These are phyloP conservation scores for Cutaneotrichosporon spelunceum DNA, from an alignment of 1,284 basidiomycete species.

Conservation along the genomic window DNA sequence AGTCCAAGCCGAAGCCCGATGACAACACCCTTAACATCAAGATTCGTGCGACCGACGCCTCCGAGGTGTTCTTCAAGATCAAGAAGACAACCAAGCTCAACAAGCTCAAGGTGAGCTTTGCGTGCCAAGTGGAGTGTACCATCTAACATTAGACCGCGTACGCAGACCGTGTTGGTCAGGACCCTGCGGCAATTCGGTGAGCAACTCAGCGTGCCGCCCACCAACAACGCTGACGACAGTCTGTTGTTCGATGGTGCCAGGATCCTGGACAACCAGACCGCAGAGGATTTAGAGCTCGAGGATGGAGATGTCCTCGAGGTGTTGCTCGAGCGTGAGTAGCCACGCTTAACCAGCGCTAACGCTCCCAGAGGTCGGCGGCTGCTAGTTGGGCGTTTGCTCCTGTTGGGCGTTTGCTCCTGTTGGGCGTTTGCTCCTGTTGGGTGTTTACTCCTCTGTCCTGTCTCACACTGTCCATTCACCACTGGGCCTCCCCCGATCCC, in stretches of 20 bases:
- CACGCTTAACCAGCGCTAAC: background rate
- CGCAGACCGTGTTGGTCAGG: constrained; percentile 89
- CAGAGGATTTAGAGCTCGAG: constrained; percentile 76
- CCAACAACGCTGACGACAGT: constrained; percentile 52
- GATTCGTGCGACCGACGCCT: constrained; percentile 71
- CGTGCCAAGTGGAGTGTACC: background rate
- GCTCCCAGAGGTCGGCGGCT: constrained; percentile 38
- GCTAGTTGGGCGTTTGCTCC: background rate
- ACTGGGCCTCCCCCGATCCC: background rate
- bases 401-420: background rate
- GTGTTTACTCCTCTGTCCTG: background rate
- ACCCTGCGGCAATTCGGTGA: constrained; percentile 77
- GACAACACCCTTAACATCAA: constrained; percentile 79
- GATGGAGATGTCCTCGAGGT: constrained; percentile 82
- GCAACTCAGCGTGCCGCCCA: constrained; percentile 37
- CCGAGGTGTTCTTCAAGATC: constrained; percentile 98
- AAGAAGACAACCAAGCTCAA: constrained; percentile 89
- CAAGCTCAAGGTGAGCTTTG: constrained; percentile 61
- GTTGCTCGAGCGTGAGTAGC: constrained; percentile 79
- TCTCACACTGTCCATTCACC: background rate
- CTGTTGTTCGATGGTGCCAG: constrained; percentile 81
- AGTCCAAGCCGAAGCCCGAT: constrained; percentile 59
- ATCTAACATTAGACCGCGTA: constrained; percentile 68
- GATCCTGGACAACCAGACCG: constrained; percentile 81
- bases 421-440: background rate